Base-by-base conservation (phyloP, 257 asterid species). In the Craterostigma plantagineum region DNA sequence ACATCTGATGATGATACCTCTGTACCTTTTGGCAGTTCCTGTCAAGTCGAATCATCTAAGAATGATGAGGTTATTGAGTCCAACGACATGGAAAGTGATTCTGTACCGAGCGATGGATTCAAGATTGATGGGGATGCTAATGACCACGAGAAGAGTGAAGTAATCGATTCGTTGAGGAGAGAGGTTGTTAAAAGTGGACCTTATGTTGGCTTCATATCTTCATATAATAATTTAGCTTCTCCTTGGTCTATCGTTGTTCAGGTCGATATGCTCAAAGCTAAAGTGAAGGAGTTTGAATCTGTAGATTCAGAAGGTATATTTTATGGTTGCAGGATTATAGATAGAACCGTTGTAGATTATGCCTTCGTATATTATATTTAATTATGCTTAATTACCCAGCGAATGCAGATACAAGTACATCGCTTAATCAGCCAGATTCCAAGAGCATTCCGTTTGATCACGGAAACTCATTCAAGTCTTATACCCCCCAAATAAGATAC, bases 401-500 rank as follows among this genome's bases (percentile, higher is more conserved):
- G 44, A 62, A 60, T 38, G 58, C 62, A 40, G 64, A 57, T 60
- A 60, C 43, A 50, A 52, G 48, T 34, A 8, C 58, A 43, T 43
- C 45, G 14, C 35, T 10, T 40, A 61, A 52, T 44, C 69, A 57
- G 52, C 49, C 69, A 42, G 65, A 48, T 58, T 38, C 61, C 16
- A 67, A 46, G 56, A 61, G 59, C 54, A 50, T 18, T 63, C 63
- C 53, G 36, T 62, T 61, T 34, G 69, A 49, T 50, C 46, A 41
- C 46, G 30, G 62, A 55, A 76, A 69, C 55, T 55, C 72, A 49
- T 38, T 38, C 39, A 79, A 68, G 82, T 66, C 73, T 64, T 74
- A 64, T 54, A 79, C 91, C 46, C 98, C 95, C 5, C 67, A 48
- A 42, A 66, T 87, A 56, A 72, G 75, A 61, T 82, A 82, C 64